phyloP scores from a whole-genome alignment of 2,329 filamentous ascomycete genomes.

The Coleophoma cylindrospora region DNA sequence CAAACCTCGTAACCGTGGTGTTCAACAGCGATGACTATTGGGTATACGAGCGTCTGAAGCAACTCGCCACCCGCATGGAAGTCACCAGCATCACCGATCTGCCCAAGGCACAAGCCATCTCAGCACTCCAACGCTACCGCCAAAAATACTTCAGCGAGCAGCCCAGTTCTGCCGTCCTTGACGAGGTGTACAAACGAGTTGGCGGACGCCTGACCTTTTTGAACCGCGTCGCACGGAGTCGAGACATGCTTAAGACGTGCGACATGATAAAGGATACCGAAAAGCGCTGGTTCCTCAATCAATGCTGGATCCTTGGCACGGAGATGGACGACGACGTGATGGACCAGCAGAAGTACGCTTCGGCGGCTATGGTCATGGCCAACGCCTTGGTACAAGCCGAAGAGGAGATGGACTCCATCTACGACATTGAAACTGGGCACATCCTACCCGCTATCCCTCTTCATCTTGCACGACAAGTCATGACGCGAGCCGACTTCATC shows the following conservation, averaged over 20 bases:
- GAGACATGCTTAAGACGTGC: slow-evolving; percentile 75
- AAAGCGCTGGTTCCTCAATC: slow-evolving; percentile 75
- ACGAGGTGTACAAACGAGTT: slow-evolving; percentile 78
- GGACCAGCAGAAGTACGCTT: slow-evolving; percentile 94
- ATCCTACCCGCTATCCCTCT: slow-evolving; percentile 76
- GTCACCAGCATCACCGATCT: slow-evolving; percentile 83
- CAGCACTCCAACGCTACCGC: slow-evolving; percentile 76
- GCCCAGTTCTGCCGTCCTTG: slow-evolving; percentile 49
- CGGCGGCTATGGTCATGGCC: slow-evolving; percentile 89
- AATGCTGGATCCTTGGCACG: slow-evolving; percentile 70
- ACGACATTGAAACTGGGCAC: slow-evolving; percentile 64
- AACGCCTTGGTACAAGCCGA: slow-evolving; percentile 85
- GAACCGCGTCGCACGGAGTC: slow-evolving; percentile 82
- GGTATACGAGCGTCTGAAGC: slow-evolving; percentile 93
- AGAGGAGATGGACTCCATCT: slow-evolving; percentile 53
- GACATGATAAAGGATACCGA: slow-evolving; percentile 65
- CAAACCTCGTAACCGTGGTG: slow-evolving; percentile 83
- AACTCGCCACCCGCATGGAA: slow-evolving; percentile 90
- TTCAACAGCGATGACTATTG: slow-evolving; percentile 98
- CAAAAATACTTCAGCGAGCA: slow-evolving; percentile 67
- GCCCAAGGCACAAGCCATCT: slow-evolving; percentile 70
- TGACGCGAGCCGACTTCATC: slow-evolving; percentile 95
- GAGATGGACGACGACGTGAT: slow-evolving; percentile 96
- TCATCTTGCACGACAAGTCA: slow-evolving; percentile 81
- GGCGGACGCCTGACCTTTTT: slow-evolving; percentile 86